phyloP scores from a whole-genome alignment of 257 asterid genomes.

The Hygrophila difformis region DNA sequence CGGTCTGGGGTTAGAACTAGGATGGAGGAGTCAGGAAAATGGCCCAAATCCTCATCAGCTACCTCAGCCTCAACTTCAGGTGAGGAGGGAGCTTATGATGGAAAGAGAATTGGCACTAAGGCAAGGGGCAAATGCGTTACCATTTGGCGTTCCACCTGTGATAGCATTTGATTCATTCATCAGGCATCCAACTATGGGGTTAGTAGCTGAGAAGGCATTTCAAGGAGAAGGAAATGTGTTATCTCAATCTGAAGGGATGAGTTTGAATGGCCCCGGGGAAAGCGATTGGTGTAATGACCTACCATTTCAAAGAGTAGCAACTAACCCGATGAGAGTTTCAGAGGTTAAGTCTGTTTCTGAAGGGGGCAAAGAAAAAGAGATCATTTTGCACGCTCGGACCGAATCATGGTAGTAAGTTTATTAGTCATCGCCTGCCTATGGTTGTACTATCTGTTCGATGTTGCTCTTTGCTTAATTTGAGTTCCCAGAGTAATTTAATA shows the following conservation, averaged over 20 bases:
- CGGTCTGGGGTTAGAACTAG: background rate
- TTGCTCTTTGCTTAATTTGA: too few relatives aligned
- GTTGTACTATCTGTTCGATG: too few relatives aligned
- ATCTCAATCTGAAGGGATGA: slow-evolving; percentile 16
- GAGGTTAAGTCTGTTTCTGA: slow-evolving; percentile 11
- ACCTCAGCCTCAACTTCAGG: background rate
- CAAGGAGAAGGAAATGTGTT: slow-evolving; percentile 19
- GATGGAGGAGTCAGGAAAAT: background rate
- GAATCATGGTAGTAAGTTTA: too few relatives aligned
- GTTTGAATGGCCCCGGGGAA: slow-evolving; percentile 12
- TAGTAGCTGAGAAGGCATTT: slow-evolving; percentile 15
- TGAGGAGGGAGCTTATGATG: slow-evolving; percentile 7
- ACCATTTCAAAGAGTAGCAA: slow-evolving; percentile 16
- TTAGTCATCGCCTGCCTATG: too few relatives aligned
- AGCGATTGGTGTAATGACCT: slow-evolving; percentile 11
- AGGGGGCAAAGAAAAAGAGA: too few relatives aligned
- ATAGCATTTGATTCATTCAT: background rate
- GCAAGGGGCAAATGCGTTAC: slow-evolving; percentile 3
- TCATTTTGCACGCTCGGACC: too few relatives aligned
- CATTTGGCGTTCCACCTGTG: slow-evolving; percentile 1
- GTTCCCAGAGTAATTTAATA: too few relatives aligned
- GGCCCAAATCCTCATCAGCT: too few relatives aligned
- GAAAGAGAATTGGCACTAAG: slow-evolving; percentile 27
- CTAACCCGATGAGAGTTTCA: slow-evolving; percentile 9
- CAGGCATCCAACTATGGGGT: background rate